A percentile compares a stretch with the other conserved stretches of the same genome.
These are phyloP conservation scores for Podospora australis DNA, from an alignment of 495 filamentous ascomycete species.

Conservation along the genomic window DNA sequence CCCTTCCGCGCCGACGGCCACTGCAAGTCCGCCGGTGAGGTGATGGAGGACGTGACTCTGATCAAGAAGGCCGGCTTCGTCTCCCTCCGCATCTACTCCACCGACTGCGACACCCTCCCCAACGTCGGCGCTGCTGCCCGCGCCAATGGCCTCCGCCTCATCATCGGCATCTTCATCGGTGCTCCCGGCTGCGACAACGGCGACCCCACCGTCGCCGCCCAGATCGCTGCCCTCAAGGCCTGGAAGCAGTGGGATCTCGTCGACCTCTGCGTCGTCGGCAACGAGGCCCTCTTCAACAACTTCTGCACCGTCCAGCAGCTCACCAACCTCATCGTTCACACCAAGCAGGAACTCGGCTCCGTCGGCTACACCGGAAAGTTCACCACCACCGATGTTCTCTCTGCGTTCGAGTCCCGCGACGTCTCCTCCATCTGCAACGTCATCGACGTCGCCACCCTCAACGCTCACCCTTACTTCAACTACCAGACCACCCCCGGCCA, in stretches of 20 bases:
- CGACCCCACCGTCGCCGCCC: slow-evolving; percentile 48
- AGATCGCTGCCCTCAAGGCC: slow-evolving; percentile 62
- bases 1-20: slow-evolving; percentile 57
- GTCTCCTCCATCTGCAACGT: slow-evolving; percentile 57
- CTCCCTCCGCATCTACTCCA: slow-evolving; percentile 81
- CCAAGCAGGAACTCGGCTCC: slow-evolving; percentile 52
- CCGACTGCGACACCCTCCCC: slow-evolving; percentile 77
- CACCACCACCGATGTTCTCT: slow-evolving; percentile 83
- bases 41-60: slow-evolving; percentile 57
- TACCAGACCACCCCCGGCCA: slow-evolving; percentile 46
- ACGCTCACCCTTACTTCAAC: slow-evolving; percentile 96
- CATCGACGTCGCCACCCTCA: slow-evolving; percentile 73
- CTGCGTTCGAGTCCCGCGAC: slow-evolving; percentile 53
- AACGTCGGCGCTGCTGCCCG: slow-evolving; percentile 61
- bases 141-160: slow-evolving; percentile 61
- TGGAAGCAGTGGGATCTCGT: slow-evolving; percentile 75
- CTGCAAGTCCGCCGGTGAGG: slow-evolving; percentile 61
- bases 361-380: slow-evolving; percentile 67
- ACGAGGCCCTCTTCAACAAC: slow-evolving; percentile 76
- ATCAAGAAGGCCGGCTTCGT: slow-evolving; percentile 73
- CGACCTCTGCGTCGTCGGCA: slow-evolving; percentile 76
- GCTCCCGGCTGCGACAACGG: slow-evolving; percentile 48
- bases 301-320: slow-evolving; percentile 57
- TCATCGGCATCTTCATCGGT: slow-evolving; percentile 80
- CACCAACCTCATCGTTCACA: slow-evolving; percentile 56